phyloP scores from a whole-genome alignment of 2,329 filamentous ascomycete genomes.

The Fusarium falciforme region DNA sequence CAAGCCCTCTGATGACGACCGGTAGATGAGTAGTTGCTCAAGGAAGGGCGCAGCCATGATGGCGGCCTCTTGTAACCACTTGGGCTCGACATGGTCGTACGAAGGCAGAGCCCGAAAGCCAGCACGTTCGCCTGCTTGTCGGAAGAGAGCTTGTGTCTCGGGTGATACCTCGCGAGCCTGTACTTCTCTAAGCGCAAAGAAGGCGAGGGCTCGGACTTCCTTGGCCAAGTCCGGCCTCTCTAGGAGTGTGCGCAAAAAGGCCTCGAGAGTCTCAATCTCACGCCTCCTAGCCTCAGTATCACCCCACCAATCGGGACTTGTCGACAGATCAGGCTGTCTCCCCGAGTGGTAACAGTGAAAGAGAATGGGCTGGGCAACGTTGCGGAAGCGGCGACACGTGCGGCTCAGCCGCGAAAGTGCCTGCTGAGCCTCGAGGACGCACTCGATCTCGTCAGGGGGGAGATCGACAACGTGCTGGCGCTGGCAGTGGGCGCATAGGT shows the following conservation, averaged over 20 bases:
- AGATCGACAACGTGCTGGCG: constrained; percentile 42
- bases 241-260: constrained; percentile 40
- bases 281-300: constrained; percentile 18
- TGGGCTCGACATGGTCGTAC: constrained; percentile 41
- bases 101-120: constrained; percentile 40
- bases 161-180: constrained; percentile 18
- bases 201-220: constrained; percentile 39
- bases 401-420: constrained; percentile 43
- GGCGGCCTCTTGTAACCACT: constrained; percentile 43
- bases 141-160: constrained; percentile 40
- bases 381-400: constrained; percentile 39
- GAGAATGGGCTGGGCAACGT: constrained; percentile 38
- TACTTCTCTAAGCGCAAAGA: constrained; percentile 35
- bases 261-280: constrained; percentile 35
- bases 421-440: constrained; percentile 38
- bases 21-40: constrained; percentile 43
- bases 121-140: constrained; percentile 40
- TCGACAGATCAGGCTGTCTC: constrained; percentile 24
- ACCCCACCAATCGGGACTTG: constrained; percentile 23
- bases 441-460: constrained; percentile 35
- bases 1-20: constrained; percentile 42
- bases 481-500: constrained; percentile 43
- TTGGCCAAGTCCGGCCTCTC: constrained; percentile 41
- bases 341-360: constrained; percentile 43
- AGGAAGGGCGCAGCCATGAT: constrained; percentile 44